Evolutionary conservation across 768 basidiomycete species (phyloP).

Genomic region (Sporobolomyces roseus): DNA sequence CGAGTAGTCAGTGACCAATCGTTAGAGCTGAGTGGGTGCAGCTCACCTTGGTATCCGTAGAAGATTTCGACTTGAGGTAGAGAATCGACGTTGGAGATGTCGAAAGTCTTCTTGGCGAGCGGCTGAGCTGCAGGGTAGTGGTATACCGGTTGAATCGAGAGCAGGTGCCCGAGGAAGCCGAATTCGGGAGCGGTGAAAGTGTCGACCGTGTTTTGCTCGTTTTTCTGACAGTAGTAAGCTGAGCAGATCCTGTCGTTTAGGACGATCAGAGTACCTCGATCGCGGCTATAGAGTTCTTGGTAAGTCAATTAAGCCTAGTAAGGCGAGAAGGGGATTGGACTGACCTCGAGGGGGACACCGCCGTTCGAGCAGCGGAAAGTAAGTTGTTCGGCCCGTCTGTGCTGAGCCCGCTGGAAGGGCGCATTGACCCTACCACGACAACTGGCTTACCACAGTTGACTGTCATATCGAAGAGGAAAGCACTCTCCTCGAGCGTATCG

Average conservation of each 20-base stretch:
- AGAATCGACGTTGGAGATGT: conserved; percentile 24
- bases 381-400: conserved; percentile 47
- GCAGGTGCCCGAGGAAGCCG: conserved; percentile 47
- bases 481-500: conserved; percentile 48
- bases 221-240: conserved; percentile 47
- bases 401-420: conserved; percentile 35
- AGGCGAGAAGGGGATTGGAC: too few species aligned
- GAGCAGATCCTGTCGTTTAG: conserved; percentile 48
- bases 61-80: conserved; percentile 41
- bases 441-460: conserved; percentile 47
- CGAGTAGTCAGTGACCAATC: background rate
- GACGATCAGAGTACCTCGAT: conserved; percentile 46
- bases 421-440: conserved; percentile 34
- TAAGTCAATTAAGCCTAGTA: too few species aligned
- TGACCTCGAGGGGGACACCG: conserved; percentile 12
- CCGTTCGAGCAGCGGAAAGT: conserved; percentile 45
- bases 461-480: conserved; percentile 47
- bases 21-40: background rate
- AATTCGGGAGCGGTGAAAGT: conserved; percentile 48
- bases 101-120: conserved; percentile 43
- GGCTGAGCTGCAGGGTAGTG: conserved; percentile 44
- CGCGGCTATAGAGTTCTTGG: background rate
- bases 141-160: conserved; percentile 32
- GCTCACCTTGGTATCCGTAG: conserved; percentile 29
- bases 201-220: conserved; percentile 43